Percentiles rank a stretch among this genome's conserved stretches.
phyloP scores from a whole-genome alignment of 805 yeast species.

The Zygosaccharomyces rouxii region DNA sequence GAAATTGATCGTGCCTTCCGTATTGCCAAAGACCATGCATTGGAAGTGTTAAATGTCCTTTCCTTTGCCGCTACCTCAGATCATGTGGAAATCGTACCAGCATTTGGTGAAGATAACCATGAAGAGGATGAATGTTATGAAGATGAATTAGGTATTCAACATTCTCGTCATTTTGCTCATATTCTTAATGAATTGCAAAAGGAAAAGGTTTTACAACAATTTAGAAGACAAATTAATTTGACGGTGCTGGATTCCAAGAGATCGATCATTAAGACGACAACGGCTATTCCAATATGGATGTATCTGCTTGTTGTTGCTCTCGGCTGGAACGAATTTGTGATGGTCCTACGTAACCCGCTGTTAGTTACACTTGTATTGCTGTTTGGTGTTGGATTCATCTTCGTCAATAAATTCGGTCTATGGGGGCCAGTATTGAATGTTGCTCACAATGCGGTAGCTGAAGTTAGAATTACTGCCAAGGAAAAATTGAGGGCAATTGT shows the following conservation, averaged over 20 bases:
- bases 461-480: slow-evolving; percentile 51
- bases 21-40: slow-evolving; percentile 54
- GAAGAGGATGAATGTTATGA: slow-evolving; percentile 35
- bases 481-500: slow-evolving; percentile 56
- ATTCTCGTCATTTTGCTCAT: slow-evolving; percentile 47
- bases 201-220: slow-evolving; percentile 50
- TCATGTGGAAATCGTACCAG: slow-evolving; percentile 58
- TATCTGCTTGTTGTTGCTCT: slow-evolving; percentile 66
- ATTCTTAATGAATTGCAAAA: slow-evolving; percentile 56
- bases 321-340: slow-evolving; percentile 96
- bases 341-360: slow-evolving; percentile 81
- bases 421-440: slow-evolving; percentile 71
- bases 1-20: slow-evolving; percentile 68
- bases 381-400: slow-evolving; percentile 55
- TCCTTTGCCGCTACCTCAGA: slow-evolving; percentile 50
- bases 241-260: slow-evolving; percentile 84
- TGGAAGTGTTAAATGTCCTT: slow-evolving; percentile 54
- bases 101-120: slow-evolving; percentile 40
- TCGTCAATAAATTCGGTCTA: slow-evolving; percentile 65
- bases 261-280: slow-evolving; percentile 68
- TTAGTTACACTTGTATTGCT: slow-evolving; percentile 60
- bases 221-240: slow-evolving; percentile 73
- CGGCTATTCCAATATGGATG: slow-evolving; percentile 81
- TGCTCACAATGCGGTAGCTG: slow-evolving; percentile 51
- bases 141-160: slow-evolving; percentile 41